Evolutionary conservation across 768 basidiomycete species (phyloP), one percentile per base, ranked within the genome.

Genomic region (Pulveroboletus sp.): DNA sequence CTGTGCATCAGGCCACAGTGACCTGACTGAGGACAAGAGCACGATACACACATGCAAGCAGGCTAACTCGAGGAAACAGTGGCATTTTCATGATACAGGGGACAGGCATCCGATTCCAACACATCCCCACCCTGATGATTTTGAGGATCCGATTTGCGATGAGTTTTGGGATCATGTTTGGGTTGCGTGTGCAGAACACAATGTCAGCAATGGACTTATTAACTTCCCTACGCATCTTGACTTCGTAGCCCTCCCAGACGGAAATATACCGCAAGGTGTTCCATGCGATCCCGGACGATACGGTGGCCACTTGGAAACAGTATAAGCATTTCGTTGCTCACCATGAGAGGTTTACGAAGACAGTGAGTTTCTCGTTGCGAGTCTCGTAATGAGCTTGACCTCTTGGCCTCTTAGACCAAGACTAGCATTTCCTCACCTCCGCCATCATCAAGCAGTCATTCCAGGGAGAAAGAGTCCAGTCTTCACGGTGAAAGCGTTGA

Each of bases 241-340:
- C 54, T 57, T 6, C 52, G n/a, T 12, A 6, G 30, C 45, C 47
- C 12, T 44, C 49, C 10, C 52, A 94, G 93, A 99, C 95, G 54
- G 90, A 95, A 65, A 92, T 97, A 56, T 97, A 81, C 70, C 85
- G 93, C 48, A 94, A 89, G 64, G 93, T 97, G 4, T 99, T 99
- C 73, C 86, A 92, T 59, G 86, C 88, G 32, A 73, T 94, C 47
- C 95, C 96, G 6, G 95, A 98, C 65, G 94, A 99, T 65, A 74
- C 83, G 21, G 81, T 97, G 52, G 86, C 85, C 2, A 95, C 94
- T 0, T 99, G 95, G 95, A 93, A 93, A 61, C 88, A 92, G 62
- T 97, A 86, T 70, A 94, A 85, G 63, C 89, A 94, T 54, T 97
- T 89, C 59, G 71, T 86, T 40, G 67, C 75, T 6, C 77, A 86